Percentiles rank a stretch among this genome's conserved stretches.
These are phyloP conservation scores for Chaetomiaceae sp. DNA, from an alignment of 2,329 filamentous ascomycete species.

Conservation along the genomic window DNA sequence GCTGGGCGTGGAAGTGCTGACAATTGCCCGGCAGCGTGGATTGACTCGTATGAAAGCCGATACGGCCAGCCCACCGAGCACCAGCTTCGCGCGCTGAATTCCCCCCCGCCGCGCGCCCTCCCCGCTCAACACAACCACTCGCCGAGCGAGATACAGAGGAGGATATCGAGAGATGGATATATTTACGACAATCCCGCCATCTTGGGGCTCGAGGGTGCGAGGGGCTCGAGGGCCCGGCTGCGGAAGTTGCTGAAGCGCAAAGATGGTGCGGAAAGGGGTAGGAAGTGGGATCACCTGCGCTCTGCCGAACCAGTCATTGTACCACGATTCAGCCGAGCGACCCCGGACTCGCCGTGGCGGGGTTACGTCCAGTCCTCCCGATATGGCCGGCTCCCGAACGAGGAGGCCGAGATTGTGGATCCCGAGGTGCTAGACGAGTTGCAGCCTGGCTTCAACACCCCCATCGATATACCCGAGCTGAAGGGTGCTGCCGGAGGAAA, in stretches of 20 bases:
- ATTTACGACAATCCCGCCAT: conserved; percentile 39
- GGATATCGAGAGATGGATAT: conserved; percentile 47
- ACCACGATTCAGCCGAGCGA: conserved; percentile 42
- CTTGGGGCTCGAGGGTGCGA: conserved; percentile 30
- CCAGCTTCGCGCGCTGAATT: conserved; percentile 38
- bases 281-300: conserved; percentile 58
- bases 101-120: conserved; percentile 36
- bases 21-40: conserved; percentile 40
- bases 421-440: conserved; percentile 41
- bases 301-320: conserved; percentile 57
- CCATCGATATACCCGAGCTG: conserved; percentile 33
- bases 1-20: conserved; percentile 9
- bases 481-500: conserved; percentile 18
- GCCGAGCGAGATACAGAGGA: conserved; percentile 37
- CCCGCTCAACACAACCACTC: conserved; percentile 41
- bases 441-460: conserved; percentile 45
- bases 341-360: conserved; percentile 46
- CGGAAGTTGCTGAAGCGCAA: conserved; percentile 45
- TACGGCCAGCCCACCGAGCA: conserved; percentile 37
- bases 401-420: conserved; percentile 46
- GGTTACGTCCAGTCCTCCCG: conserved; percentile 51
- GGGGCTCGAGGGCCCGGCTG: conserved; percentile 34
- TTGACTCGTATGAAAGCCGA: conserved; percentile 44
- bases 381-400: conserved; percentile 45
- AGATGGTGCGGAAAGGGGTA: conserved; percentile 45